Evolutionary conservation across 2,329 filamentous ascomycete species (phyloP), one percentile per base, ranked within the genome.

Genomic region (Chrysoporthe deuterocubensis): DNA sequence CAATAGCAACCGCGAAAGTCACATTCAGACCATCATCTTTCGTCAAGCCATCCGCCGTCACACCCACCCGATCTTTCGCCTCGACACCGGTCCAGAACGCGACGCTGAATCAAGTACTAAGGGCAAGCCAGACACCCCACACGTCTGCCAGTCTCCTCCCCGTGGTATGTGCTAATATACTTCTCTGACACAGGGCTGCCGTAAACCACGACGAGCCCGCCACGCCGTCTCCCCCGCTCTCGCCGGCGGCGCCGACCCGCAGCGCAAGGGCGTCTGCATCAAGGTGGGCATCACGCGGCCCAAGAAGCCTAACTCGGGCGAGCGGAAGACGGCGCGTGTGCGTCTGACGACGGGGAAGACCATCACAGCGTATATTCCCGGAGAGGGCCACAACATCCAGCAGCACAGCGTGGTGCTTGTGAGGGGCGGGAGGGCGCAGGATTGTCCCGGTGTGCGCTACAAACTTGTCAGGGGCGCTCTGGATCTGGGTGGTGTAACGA

Each of bases 261-360:
- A 92, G 76, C 90, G 97, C 82, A 98, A 98, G 84, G 96, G 95
- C 74, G 96, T 99, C 48, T 98, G 96, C 80, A 83, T 99, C 71
- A 94, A 96, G 78, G 96, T 98, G 69, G 94, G 93, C 76, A 92
- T 94, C 74, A 94, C 92, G 74, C 94, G 96, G 76, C 96, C 96
- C 67, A 99, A 99, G 89, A 99, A 99, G 82, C 96, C 96, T 72
- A 99, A 99, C 81, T 99, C 96, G 40, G 96, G 94, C 66, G 94
- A 98, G 85, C 87, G 96, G 71, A 99, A 99, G 85, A 96, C 93
- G 67, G 95, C 95, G 2, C 93, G 95, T 84, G 91, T 99, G 26
- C 86, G 94, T 73, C 83, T 99, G 77, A 96, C 92, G 69, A 94
- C 89, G 71, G 96, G 96, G 66, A 93, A 90, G 77, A 87, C 96